Conservation (phyloP, 495 filamentous ascomycete species). For the Penicillium verhagenii region DNA sequence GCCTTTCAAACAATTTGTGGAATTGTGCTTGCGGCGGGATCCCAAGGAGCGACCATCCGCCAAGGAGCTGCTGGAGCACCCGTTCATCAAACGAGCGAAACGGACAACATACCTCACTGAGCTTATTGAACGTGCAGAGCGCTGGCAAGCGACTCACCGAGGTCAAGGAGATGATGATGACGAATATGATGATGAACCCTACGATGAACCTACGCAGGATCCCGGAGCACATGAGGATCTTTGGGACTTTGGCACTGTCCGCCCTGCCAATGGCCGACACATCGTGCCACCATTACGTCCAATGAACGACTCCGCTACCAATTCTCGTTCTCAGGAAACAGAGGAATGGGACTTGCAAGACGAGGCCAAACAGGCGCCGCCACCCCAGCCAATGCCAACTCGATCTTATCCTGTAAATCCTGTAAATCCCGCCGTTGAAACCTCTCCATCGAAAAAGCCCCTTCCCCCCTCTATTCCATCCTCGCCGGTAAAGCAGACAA, state of each 20-base stretch:
- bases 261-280: slow-evolving; percentile 61
- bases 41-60: slow-evolving; percentile 85
- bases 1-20: slow-evolving; percentile 92
- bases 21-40: slow-evolving; percentile 81
- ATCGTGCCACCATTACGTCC: slow-evolving; percentile 50
- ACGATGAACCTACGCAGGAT: slow-evolving; percentile 34
- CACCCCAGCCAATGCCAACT: slow-evolving; percentile 5
- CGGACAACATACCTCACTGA: slow-evolving; percentile 89
- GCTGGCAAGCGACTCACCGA: slow-evolving; percentile 64
- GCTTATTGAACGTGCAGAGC: slow-evolving; percentile 83
- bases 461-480: slow-evolving; percentile 12
- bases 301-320: slow-evolving; percentile 72
- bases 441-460: slow-evolving; percentile 16
- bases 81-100: slow-evolving; percentile 85
- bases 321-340: slow-evolving; percentile 55
- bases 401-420: not conserved
- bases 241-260: slow-evolving; percentile 95
- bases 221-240: slow-evolving; percentile 56
- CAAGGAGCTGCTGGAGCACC: slow-evolving; percentile 82
- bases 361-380: slow-evolving; percentile 31
- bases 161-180: slow-evolving; percentile 54
- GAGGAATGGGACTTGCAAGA: slow-evolving; percentile 42
- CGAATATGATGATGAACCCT: slow-evolving; percentile 47
- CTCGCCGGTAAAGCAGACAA: slow-evolving; percentile 2
- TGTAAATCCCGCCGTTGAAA: not conserved